Base-by-base conservation (phyloP, 352 stramenopile species). In the Pythium phragmiticola region DNA sequence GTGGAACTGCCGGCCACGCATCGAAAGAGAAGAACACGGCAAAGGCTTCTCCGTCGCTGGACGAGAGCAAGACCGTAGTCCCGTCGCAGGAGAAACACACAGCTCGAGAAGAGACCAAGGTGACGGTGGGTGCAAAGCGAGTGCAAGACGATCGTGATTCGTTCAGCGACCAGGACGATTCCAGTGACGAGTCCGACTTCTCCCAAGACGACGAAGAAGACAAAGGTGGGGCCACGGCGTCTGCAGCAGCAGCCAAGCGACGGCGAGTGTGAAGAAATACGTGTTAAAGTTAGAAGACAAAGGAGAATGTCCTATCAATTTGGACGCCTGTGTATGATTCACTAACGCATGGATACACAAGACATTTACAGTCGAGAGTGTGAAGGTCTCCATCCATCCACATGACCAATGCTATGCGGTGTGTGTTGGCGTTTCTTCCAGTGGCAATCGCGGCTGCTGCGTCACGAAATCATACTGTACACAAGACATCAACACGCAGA, bases 111-210 rank as follows among this genome's bases (percentile, higher is more conserved):
- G 14, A 52, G 9, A 7, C 39, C 39, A 46, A 16, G 39, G 4
- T 12, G 6, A n/a, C 39, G 9, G 39, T 19, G 39, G 17, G 39
- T 6, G 9, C 30, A 21, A 59, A 52, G 23, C 49, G 47, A 37
- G 51, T 26, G 11, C 42, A 14, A 21, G 54, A 63, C 11, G 53
- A 47, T 23, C n/a, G 39, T 0, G 64, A 74, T 39, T 71, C 68
- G 13, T 61, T 66, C 19, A 68, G 37, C 60, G 65, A 54, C 1
- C 48, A 52, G 7, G 70, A 78, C n/a, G 51, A 63, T 21, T 83
- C 72, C 4, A 81, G 76, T n/a, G 80, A 85, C 34, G 72, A 74
- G 26, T 74, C 75, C 1, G 62, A 68, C 48, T 64, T 64, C 12
- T 72, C 62, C 13, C 8, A 46, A 0, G 63, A 69, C 37, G 68